phyloP scores from a whole-genome alignment of 1,139 yeast species.

The Yamadazyma diospyri region DNA sequence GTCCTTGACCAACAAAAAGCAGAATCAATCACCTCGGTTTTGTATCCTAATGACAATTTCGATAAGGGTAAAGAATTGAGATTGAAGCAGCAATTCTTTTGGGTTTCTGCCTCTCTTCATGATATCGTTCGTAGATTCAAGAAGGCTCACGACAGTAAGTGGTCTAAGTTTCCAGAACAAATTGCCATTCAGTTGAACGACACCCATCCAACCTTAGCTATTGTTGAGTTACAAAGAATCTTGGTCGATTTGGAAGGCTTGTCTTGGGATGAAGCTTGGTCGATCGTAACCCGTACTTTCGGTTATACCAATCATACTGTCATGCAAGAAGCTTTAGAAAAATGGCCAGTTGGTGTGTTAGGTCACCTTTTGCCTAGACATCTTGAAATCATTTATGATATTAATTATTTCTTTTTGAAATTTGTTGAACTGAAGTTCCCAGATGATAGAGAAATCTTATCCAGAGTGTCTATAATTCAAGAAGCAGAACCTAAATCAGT shows the following conservation, averaged over 20 bases:
- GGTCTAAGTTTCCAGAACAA: constrained; percentile 81
- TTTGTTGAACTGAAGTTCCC: constrained; percentile 76
- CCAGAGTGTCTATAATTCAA: constrained; percentile 79
- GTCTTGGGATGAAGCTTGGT: constrained; percentile 84
- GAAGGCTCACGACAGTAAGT: constrained; percentile 64
- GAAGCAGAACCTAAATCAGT: constrained; percentile 78
- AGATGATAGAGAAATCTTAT: constrained; percentile 56
- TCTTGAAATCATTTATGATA: constrained; percentile 84
- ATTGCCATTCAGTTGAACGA: constrained; percentile 93
- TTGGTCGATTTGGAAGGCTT: constrained; percentile 80
- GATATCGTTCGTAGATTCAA: constrained; percentile 90
- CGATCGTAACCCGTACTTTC: constrained; percentile 72
- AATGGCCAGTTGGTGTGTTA: constrained; percentile 86
- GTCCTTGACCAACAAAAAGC: constrained; percentile 84
- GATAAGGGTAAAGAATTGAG: constrained; percentile 89
- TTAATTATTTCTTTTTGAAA: constrained; percentile 77
- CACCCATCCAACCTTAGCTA: constrained; percentile 91
- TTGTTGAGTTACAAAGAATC: constrained; percentile 86
- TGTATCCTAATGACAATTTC: constrained; percentile 91
- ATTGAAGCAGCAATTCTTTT: constrained; percentile 92
- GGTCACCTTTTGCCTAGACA: constrained; percentile 85
- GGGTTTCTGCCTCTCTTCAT: constrained; percentile 93
- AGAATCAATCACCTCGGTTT: constrained; percentile 85
- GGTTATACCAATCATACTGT: constrained; percentile 96
- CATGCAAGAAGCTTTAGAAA: constrained; percentile 90